These are phyloP conservation scores for Aspergillus ellipticus DNA, from an alignment of 495 filamentous ascomycete genomes.

Conservation along the genomic window DNA sequence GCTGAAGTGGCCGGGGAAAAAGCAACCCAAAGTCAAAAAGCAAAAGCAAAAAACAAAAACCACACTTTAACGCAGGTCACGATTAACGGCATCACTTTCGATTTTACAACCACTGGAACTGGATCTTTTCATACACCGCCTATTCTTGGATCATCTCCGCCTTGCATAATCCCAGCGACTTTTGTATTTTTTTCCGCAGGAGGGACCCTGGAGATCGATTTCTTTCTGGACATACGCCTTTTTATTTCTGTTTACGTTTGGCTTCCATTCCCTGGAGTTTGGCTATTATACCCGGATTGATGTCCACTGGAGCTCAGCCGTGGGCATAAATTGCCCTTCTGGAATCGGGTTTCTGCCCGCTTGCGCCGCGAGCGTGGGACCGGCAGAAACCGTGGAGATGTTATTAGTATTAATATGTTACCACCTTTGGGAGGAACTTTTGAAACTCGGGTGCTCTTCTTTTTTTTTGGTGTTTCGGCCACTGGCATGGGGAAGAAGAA, in stretches of 20 bases:
- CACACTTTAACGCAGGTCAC: constrained; percentile 23
- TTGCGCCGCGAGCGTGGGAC: constrained; percentile 2
- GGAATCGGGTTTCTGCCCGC: constrained; percentile 9
- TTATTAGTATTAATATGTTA: constrained; percentile 15
- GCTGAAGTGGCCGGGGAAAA: constrained; percentile 9
- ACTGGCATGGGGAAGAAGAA: constrained; percentile 18
- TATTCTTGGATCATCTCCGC: constrained; percentile 7
- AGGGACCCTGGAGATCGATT: constrained; percentile 8
- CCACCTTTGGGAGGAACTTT: background rate
- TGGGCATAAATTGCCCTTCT: constrained; percentile 7
- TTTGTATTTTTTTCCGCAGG: constrained; percentile 18
- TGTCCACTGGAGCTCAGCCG: constrained; percentile 2
- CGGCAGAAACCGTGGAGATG: constrained; percentile 5
- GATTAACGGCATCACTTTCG: constrained; percentile 22
- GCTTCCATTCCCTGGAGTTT: constrained; percentile 8
- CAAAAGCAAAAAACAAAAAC: constrained; percentile 3
- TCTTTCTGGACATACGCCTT: constrained; percentile 20
- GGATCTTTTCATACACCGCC: background rate
- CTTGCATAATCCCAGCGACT: constrained; percentile 11
- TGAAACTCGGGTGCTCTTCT: background rate
- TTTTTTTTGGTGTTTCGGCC: constrained; percentile 13
- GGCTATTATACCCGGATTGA: constrained; percentile 10
- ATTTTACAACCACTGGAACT: background rate
- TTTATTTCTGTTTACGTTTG: constrained; percentile 2
- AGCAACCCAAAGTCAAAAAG: background rate